These are phyloP conservation scores for Phytophthora meadii DNA, from an alignment of 352 stramenopile species.

Conservation along the genomic window DNA sequence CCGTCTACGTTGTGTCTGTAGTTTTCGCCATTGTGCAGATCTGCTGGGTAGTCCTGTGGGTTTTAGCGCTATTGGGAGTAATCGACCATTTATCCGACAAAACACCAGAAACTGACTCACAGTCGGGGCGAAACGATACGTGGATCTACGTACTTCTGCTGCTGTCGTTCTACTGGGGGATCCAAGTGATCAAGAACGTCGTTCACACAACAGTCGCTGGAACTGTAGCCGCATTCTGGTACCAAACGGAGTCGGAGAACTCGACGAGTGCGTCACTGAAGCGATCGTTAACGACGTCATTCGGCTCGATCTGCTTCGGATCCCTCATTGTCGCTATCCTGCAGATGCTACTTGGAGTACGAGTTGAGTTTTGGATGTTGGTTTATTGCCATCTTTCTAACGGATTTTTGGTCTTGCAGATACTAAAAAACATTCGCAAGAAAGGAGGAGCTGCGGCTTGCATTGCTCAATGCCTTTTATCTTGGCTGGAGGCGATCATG, in stretches of 20 bases:
- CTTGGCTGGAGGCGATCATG: constrained; percentile 74
- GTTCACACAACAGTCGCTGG: constrained; percentile 90
- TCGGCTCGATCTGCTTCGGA: constrained; percentile 94
- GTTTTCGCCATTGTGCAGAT: constrained; percentile 86
- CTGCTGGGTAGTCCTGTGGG: constrained; percentile 88
- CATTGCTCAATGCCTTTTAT: constrained; percentile 74
- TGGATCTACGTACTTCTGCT: constrained; percentile 23
- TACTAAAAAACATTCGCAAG: constrained; percentile 61
- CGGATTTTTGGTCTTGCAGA: constrained; percentile 9
- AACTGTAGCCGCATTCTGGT: constrained; percentile 95
- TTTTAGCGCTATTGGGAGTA: constrained; percentile 80
- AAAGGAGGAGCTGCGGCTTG: constrained; percentile 66
- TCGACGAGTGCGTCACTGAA: constrained; percentile 78
- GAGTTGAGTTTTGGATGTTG: not conserved
- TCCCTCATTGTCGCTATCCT: constrained; percentile 93
- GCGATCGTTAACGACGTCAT: constrained; percentile 86
- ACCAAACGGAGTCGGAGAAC: constrained; percentile 77
- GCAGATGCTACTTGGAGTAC: constrained; percentile 74
- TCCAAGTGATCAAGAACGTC: constrained; percentile 90
- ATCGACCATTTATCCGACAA: constrained; percentile 20
- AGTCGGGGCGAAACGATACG: not conserved
- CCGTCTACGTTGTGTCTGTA: constrained; percentile 81
- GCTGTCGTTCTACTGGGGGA: constrained; percentile 93
- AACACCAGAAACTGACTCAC: not conserved
- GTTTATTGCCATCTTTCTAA: too few relatives aligned